Conservation (phyloP, 176 grass and related monocot genomes). For the Hordeum vulgare region MorexV3_pseudomolecules_assembly NC_058520.1:556150274-556150773, state of each 20-base stretch:
- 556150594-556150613: no score
- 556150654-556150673: background rate
- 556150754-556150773: no score
- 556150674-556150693: no score
- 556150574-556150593: no score
- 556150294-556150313: conserved; percentile 7
- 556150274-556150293: conserved; percentile 15
- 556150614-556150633: background rate
- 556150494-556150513: background rate
- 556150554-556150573: background rate
- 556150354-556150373: background rate
- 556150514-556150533: background rate
- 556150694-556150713: no score
- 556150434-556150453: background rate
- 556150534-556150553: background rate
- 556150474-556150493: background rate
- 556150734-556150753: background rate
- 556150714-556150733: background rate
- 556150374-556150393: background rate
- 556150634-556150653: background rate
- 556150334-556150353: background rate
- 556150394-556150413: background rate
- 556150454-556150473: no score
- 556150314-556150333: background rate
- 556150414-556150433: background rate